Base-by-base conservation (phyloP, 768 basidiomycete species). In the Brasilioporus rufonigricans region DNA sequence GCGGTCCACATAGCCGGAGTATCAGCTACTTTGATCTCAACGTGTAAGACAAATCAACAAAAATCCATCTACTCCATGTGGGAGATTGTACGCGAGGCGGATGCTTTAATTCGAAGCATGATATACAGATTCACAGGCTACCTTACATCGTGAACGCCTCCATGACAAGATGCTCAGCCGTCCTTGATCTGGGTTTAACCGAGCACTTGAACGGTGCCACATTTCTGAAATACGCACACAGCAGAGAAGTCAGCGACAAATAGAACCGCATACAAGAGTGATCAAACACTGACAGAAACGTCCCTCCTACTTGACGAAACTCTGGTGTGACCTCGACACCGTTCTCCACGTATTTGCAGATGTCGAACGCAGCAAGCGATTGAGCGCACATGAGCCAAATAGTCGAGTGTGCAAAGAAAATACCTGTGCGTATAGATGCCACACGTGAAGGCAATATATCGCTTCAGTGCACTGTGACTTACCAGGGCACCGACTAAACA, bases 301-400 rank as follows among this genome's bases (percentile, higher is more conserved):
- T 53, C 4, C 24, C 58, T 9, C 62, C 62, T 5, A 49, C 58
- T 38, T 45, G 44, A 41, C 76, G 76, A 46, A 77, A 73, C 50
- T 80, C 76, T 4, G 80, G 79, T 0, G 74, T 71, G 26, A 80
- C 65, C 19, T 75, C 75, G 1, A 70, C 61, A 1, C 77, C 78
- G 19, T 76, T 70, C 50, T 73, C 74, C 1, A 76, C 58, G 0
- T 60, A 67, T 35, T 76, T 78, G 14, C 66, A 65, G 21, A 82
- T 73, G 31, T 79, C 62, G 38, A 81, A 79, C 11, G 68, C 72
- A 1, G 78, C 75, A 23, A 82, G 73, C 6, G 75, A 70, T 53
- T 62, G 71, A 0, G 68, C 70, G 6, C 58, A 54, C 43, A 50
- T 33, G 9, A 65, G 48, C 66, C 65, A 74, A 27, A 72, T 29